These are phyloP conservation scores for Penicillium crystallinum DNA, from an alignment of 495 filamentous ascomycete genomes.

Conservation along the genomic window DNA sequence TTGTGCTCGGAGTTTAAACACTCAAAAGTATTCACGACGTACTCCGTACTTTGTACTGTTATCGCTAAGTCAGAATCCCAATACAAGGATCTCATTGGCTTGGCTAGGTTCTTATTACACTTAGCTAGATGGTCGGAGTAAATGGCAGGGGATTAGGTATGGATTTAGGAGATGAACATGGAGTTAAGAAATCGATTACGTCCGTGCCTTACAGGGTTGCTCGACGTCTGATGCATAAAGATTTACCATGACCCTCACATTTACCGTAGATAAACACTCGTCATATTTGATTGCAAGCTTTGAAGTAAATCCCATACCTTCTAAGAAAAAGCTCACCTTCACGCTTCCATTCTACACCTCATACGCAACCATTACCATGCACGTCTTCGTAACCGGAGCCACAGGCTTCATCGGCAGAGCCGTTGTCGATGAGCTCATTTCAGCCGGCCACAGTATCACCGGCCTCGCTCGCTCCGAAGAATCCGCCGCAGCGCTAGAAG, in stretches of 20 bases:
- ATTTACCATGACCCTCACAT: background rate
- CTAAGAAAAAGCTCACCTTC: too few species aligned
- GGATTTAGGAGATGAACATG: background rate
- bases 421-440: slow-evolving; percentile 37
- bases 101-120: too few species aligned
- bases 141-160: too few species aligned
- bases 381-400: slow-evolving; percentile 46
- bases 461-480: slow-evolving; percentile 39
- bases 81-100: too few species aligned
- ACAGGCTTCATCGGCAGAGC: slow-evolving; percentile 43
- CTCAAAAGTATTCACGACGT: too few species aligned
- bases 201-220: background rate
- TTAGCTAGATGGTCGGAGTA: too few species aligned
- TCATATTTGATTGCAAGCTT: background rate
- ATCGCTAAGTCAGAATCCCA: too few species aligned
- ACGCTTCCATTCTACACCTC: background rate
- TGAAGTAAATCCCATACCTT: background rate
- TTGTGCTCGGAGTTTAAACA: too few species aligned
- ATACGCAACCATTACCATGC: slow-evolving; percentile 8
- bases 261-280: background rate
- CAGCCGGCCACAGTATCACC: slow-evolving; percentile 35
- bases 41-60: too few species aligned
- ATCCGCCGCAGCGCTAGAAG: slow-evolving; percentile 22
- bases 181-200: background rate
- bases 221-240: background rate